Base-by-base conservation (phyloP, 257 asterid genomes). In the Avicennia marina region DNA sequence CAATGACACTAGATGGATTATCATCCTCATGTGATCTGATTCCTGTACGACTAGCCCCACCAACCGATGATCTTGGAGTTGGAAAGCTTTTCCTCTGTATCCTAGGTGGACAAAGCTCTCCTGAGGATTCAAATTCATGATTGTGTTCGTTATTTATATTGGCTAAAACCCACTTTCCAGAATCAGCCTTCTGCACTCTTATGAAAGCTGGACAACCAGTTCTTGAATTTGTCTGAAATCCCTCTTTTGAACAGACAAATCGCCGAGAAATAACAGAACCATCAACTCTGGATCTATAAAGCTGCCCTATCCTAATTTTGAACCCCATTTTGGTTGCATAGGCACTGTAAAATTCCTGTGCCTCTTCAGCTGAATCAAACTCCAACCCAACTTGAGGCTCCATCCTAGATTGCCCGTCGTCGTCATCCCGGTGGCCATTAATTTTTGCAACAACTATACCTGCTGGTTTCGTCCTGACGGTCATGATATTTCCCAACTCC, bases 141-240 rank as follows among this genome's bases (percentile, higher is more conserved):
- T 90, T 90, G 58, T 90, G 98, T 64, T 85, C 98, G 56, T 82
- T 81, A 6, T 87, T 87, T 13, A 90, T 64, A 81, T 78, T 85
- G 54, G 95, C 94, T 25, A 90, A 55, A 27, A 72, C 82, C 98
- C 98, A 90, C 59, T 90, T 90, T 42, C 98, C 96, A 9, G 95
- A 81, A 47, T 90, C 98, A 31, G 20, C 70, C 67, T 75, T 83
- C 63, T 90, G 96, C 56, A 90, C 95, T 76, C 85, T 76, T 61
- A 90, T 83, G 75, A 90, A 90, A 40, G 96, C 95, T 1, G 89
- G 83, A 67, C 98, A 87, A 11, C 98, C 98, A 16, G 95, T 85
- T 79, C 98, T 71, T 32, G 96, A 67, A 69, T 48, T 90, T 2
- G 96, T 87, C 70, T 90, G 98, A 60, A 90, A 85, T 34, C 98